Conservation (phyloP, 345 rosid species). For the Anastatica hierochuntica region DNA sequence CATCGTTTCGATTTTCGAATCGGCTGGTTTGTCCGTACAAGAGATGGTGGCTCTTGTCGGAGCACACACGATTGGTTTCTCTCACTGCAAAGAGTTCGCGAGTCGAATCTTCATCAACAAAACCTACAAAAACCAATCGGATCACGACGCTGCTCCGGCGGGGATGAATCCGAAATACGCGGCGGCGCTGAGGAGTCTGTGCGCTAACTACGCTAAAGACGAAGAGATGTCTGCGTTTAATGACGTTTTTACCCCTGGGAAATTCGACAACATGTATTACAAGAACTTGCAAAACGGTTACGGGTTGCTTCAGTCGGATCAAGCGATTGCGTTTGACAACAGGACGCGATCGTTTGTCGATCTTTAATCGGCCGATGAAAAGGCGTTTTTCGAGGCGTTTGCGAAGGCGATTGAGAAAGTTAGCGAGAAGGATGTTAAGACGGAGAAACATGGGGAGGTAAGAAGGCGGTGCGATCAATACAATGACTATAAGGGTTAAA, state of each 20-base stretch:
- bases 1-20: slow-evolving; percentile 29
- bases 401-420: slow-evolving; percentile 48
- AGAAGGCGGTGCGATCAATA: slow-evolving; percentile 52
- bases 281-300: slow-evolving; percentile 44
- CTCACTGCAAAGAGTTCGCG: slow-evolving; percentile 65
- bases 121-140: slow-evolving; percentile 10
- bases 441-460: slow-evolving; percentile 42
- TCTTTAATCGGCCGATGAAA: slow-evolving; percentile 42
- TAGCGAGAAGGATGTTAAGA: slow-evolving; percentile 34
- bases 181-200: slow-evolving; percentile 32
- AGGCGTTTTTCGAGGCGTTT: slow-evolving; percentile 39
- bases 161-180: slow-evolving; percentile 37
- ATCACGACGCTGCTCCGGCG: slow-evolving; percentile 6
- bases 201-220: slow-evolving; percentile 36
- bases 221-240: slow-evolving; percentile 53
- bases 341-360: slow-evolving; percentile 45
- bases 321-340: slow-evolving; percentile 35
- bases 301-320: slow-evolving; percentile 45
- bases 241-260: slow-evolving; percentile 55
- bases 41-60: slow-evolving; percentile 63
- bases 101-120: slow-evolving; percentile 37
- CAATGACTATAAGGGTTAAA: slow-evolving; percentile 26
- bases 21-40: slow-evolving; percentile 29
- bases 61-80: slow-evolving; percentile 69
- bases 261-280: slow-evolving; percentile 77